Evolutionary conservation across 768 basidiomycete species (phyloP), one percentile per base, ranked within the genome.

Genomic region (Tephrocybe sp.): DNA sequence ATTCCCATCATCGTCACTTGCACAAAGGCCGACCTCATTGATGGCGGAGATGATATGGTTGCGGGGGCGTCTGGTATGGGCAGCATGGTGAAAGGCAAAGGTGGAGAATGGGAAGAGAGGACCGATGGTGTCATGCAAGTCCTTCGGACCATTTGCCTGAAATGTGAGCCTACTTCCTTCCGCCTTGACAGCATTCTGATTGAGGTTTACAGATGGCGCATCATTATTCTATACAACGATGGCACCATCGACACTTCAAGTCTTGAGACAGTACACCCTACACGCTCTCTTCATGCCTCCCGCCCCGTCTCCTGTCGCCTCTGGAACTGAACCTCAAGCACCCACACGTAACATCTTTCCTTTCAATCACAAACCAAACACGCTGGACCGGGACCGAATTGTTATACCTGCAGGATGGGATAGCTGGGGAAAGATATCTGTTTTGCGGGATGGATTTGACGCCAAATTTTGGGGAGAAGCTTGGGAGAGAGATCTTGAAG

Each of bases 351-450:
- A 91, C 60, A 82, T 86, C 1, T 97, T 98, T 70, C 86, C 92
- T 0, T 98, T 97, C 69, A 71, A 77, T 3, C 82, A 91, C 49
- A 87, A 89, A 58, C 88, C 97, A 1, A 98, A 98, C 64, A 88
- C 90, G 0, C 74, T 98, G 40, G 97, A 98, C 65, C 84, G 97
- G 26, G 95, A 98, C 62, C 86, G 83, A 11, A 87, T 98, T 45
- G 82, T 97, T 38, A 85, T 98, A 5, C 97, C 96, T 1, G 82
- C 92, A 1, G 97, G 97, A 1, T 99, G 97, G 97, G 97, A 98
- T 64, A 92, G 90, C 58, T 97, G 93, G 90, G 94, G 95, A 0
- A 98, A 98, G 74, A 96, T 98, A 51, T 75, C 79, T 2, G 88
- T 98, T 1, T 71, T 98, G 48, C 73, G 93, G 50, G 97, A 98